Percentiles rank a stretch among this genome's conserved stretches.
Conservation (phyloP, 2,329 filamentous ascomycete species). For the Alternaria viburni region DNA sequence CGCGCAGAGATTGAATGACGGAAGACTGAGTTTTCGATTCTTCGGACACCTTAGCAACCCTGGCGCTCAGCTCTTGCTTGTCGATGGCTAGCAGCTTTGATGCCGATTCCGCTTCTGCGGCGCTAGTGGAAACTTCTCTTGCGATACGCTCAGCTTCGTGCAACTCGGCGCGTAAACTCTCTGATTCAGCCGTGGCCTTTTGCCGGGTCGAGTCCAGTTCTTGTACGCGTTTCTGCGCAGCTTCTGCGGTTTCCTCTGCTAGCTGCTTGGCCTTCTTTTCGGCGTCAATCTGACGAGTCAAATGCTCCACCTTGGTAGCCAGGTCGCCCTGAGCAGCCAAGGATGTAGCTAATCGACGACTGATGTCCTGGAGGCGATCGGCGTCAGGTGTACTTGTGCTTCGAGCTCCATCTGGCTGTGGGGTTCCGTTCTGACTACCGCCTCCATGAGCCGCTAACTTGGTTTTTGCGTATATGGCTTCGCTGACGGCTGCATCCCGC, state of each 20-base stretch:
- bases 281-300: slow-evolving; percentile 74
- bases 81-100: slow-evolving; percentile 82
- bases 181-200: slow-evolving; percentile 81
- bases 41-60: slow-evolving; percentile 70
- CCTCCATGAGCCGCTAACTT: slow-evolving; percentile 82
- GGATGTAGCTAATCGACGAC: slow-evolving; percentile 80
- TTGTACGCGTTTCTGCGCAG: slow-evolving; percentile 79
- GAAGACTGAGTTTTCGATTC: slow-evolving; percentile 72
- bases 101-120: slow-evolving; percentile 76
- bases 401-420: slow-evolving; percentile 60
- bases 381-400: slow-evolving; percentile 66
- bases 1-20: slow-evolving; percentile 76
- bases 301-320: slow-evolving; percentile 74
- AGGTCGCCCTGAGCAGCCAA: slow-evolving; percentile 80
- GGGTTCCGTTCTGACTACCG: slow-evolving; percentile 67
- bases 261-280: slow-evolving; percentile 82
- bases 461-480: slow-evolving; percentile 93
- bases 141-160: slow-evolving; percentile 79
- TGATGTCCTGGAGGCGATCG: slow-evolving; percentile 76
- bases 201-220: slow-evolving; percentile 87
- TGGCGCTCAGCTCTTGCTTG: slow-evolving; percentile 75
- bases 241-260: slow-evolving; percentile 85
- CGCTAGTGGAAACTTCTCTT: slow-evolving; percentile 79
- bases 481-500: slow-evolving; percentile 89
- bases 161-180: slow-evolving; percentile 83